Base-by-base conservation (phyloP, 306 rosid genomes). In the Citrullus amarus region DNA sequence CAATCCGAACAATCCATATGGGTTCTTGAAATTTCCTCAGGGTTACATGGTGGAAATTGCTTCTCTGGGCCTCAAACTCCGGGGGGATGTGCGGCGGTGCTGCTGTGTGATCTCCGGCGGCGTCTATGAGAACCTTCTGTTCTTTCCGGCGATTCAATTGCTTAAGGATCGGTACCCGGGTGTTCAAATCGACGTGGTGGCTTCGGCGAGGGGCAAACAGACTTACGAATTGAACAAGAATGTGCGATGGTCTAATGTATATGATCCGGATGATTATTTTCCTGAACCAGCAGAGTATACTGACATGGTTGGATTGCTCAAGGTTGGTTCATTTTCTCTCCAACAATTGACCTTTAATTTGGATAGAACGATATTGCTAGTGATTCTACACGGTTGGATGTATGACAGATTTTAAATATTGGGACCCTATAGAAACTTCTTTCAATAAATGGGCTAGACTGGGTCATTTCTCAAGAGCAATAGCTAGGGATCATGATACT, bases 81-180 rank as follows among this genome's bases (percentile, higher is more conserved):
- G 94, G 48, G 97, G 97, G 14, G 94, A 92, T 83, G 97, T 94
- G 8, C 85, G 97, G 87, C 87, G 93, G 81, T 92, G 96, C 60
- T 94, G 96, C 63, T 92, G 97, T 80, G 82, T 94, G 80, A 75
- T 94, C 8, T 78, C 91, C 25, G 97, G 98, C 46, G 97, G 97
- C 22, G 98, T 90, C 16, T 94, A 94, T 85, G 97, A 92, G 83
- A 92, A 88, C 20, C 60, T 91, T 78, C 85, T 94, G 74, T 92
- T 88, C 71, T 90, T 92, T 75, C 98, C 97, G 9, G 81, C 86
- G 6, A 88, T 94, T 50, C 97, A 91, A 85, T 55, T 94, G 82
- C 46, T 94, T 25, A 94, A 90, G 86, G 92, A 90, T 77, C 87
- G 96, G 60, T 92, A 92, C 25, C 98, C 97, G 16, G 98, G 97